Conservation (phyloP, 176 grass and related monocot species). For the Poa annua region DNA sequence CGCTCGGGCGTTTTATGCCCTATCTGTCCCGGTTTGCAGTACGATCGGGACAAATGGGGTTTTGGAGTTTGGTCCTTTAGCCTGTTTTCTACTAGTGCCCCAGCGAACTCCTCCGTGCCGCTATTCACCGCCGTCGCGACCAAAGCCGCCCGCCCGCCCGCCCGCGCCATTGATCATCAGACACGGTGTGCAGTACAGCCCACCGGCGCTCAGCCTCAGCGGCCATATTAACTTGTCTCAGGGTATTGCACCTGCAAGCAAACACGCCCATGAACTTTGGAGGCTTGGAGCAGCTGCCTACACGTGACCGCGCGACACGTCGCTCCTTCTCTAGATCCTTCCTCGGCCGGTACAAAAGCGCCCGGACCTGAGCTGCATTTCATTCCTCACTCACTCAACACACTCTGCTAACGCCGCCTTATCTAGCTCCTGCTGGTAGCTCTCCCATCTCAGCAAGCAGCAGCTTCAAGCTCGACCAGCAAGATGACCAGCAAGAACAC, state of each 20-base stretch:
- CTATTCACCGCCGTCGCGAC: too few relatives aligned
- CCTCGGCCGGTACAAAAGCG: constrained; percentile 11
- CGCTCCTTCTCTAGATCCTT: neutral
- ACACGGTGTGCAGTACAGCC: neutral
- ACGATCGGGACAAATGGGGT: too few relatives aligned
- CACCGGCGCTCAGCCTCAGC: too few relatives aligned
- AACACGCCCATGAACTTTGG: neutral
- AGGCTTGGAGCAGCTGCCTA: neutral
- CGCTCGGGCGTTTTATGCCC: too few relatives aligned
- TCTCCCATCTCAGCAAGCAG: neutral
- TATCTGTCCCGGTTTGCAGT: too few relatives aligned
- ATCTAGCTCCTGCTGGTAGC: neutral
- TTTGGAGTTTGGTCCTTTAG: too few relatives aligned
- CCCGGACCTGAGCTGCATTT: constrained; percentile 21
- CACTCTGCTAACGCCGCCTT: neutral
- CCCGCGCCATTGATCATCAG: neutral
- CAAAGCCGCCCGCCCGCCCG: neutral
- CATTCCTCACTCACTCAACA: neutral
- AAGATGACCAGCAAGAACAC: neutral
- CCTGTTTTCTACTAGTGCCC: too few relatives aligned
- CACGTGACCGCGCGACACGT: constrained; percentile 28
- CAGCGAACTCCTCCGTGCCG: too few relatives aligned
- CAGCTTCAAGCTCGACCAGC: neutral
- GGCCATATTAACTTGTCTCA: too few relatives aligned
- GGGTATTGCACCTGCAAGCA: neutral